phyloP scores from a whole-genome alignment of 805 yeast genomes.

The Nematodospora valgi region DNA sequence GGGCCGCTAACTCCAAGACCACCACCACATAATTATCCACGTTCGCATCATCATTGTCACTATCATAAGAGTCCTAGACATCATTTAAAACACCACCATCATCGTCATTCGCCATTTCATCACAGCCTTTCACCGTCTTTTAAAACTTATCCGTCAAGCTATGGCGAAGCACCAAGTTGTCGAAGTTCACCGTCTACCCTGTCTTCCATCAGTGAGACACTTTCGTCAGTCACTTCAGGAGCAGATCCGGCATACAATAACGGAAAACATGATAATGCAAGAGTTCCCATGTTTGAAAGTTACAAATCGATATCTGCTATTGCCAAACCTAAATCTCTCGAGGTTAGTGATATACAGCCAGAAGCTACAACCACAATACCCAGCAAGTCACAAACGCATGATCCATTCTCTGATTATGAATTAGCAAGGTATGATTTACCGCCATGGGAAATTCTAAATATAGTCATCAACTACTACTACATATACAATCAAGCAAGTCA shows the following conservation, averaged over 20 bases:
- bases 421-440: constrained; percentile 22
- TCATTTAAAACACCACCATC: not conserved
- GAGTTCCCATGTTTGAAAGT: no score
- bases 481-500: constrained; percentile 18
- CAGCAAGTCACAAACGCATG: not conserved
- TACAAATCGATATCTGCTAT: no score
- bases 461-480: constrained; percentile 21
- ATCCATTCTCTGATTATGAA: constrained; percentile 11
- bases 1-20: constrained; percentile 6
- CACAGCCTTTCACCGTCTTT: not conserved
- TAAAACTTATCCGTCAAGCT: not conserved
- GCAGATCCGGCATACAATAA: no score
- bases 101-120: constrained; percentile 3
- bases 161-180: no score
- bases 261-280: no score
- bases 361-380: no score
- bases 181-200: no score
- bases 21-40: constrained; percentile 3
- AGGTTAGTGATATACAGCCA: no score
- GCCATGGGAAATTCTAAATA: constrained; percentile 15
- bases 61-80: not conserved
- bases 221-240: no score
- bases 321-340: no score
- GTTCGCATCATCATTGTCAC: not conserved
- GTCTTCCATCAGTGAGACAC: no score